Evolutionary conservation across 139 green algal species (phyloP).

Genomic region (Picochlorum sp.): DNA sequence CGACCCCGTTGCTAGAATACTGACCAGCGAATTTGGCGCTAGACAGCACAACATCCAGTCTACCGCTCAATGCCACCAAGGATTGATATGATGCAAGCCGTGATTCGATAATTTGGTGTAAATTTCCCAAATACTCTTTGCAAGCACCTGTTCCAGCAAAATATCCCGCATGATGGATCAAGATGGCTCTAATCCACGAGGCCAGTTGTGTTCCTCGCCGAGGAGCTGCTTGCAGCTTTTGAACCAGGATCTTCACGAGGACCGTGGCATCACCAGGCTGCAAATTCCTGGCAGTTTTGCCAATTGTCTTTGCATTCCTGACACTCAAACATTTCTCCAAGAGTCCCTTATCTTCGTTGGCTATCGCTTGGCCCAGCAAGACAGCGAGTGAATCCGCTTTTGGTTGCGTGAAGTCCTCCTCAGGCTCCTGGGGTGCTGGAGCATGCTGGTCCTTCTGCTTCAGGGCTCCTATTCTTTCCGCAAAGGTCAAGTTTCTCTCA

Average conservation of each 20-base stretch:
- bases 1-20: background rate
- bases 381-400: conserved; percentile 54
- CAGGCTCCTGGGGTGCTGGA: background rate
- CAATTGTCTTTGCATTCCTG: conserved; percentile 50
- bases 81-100: conserved; percentile 36
- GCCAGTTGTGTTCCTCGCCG: conserved; percentile 46
- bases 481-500: conserved; percentile 15
- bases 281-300: conserved; percentile 52
- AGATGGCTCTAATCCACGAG: conserved; percentile 52
- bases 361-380: conserved; percentile 53
- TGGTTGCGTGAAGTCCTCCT: background rate
- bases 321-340: conserved; percentile 53
- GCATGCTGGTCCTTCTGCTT: background rate
- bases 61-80: conserved; percentile 36
- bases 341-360: conserved; percentile 35
- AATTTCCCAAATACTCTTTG: conserved; percentile 12
- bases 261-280: conserved; percentile 27
- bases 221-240: conserved; percentile 47
- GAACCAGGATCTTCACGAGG: conserved; percentile 29
- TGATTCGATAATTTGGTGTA: conserved; percentile 40
- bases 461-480: conserved; percentile 15
- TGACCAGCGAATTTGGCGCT: conserved; percentile 5
- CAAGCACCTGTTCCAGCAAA: conserved; percentile 35
- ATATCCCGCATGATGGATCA: conserved; percentile 63
- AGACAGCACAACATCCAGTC: conserved; percentile 46